Percentiles rank a stretch among this genome's conserved stretches.
phyloP scores from a whole-genome alignment of 306 rosid species.

The Mimosa bimucronata region DNA sequence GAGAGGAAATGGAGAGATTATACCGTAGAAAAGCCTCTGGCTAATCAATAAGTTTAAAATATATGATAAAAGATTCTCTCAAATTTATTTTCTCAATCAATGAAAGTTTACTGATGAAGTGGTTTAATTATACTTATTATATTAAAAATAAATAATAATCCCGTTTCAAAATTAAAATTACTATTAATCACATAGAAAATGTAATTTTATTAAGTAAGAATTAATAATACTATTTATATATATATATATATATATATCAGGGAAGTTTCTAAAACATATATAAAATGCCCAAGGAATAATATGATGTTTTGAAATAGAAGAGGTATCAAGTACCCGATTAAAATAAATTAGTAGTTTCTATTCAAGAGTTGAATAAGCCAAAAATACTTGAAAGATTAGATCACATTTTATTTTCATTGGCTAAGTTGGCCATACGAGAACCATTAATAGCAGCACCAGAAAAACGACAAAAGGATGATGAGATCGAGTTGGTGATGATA shows the following conservation, averaged over 20 bases:
- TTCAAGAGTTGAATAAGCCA: slow-evolving; percentile 27
- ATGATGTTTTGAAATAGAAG: not conserved
- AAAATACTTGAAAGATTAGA: slow-evolving; percentile 38
- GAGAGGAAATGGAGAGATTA: no score
- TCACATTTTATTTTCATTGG: slow-evolving; percentile 17
- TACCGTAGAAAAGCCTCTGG: no score
- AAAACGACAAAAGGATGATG: slow-evolving; percentile 52
- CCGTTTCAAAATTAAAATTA: not conserved
- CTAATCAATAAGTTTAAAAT: not conserved
- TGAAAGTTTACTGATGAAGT: not conserved
- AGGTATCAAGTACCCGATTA: not conserved
- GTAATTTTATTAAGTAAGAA: not conserved
- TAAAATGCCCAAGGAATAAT: not conserved
- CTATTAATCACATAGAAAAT: not conserved
- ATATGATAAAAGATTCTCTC: not conserved
- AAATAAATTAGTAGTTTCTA: not conserved
- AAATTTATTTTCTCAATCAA: not conserved
- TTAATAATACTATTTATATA: not conserved
- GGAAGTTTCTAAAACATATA: not conserved
- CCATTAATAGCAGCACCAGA: slow-evolving; percentile 29
- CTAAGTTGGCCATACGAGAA: slow-evolving; percentile 49
- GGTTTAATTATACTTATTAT: not conserved
- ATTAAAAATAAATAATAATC: not conserved
- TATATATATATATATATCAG: no score
- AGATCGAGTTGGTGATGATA: slow-evolving; percentile 52